Evolutionary conservation across 768 basidiomycete species (phyloP), one percentile per base, ranked within the genome.

Genomic region (Mycena galericulata): DNA sequence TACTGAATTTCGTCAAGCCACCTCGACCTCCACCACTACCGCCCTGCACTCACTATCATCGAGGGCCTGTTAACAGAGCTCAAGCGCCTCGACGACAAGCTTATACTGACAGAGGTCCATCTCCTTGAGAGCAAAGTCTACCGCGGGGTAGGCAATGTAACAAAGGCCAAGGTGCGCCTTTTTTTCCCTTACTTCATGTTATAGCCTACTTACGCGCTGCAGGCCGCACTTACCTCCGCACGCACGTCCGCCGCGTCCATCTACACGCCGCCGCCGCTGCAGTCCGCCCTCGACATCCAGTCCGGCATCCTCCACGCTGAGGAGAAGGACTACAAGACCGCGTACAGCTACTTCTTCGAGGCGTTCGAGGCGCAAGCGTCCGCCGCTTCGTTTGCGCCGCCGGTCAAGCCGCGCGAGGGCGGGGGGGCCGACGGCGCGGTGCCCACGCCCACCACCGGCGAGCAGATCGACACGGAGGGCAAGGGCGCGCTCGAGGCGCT

Each of bases 311-410:
- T 98, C 12, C 95, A 98, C 74, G 96, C 97, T 0, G 97, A 99
- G 73, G 97, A 99, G 75, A 97, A 97, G 76, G 97, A 99, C 80
- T 99, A 98, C 79, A 97, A 89, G 65, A 99, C 97, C 0, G 97
- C 91, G 24, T 98, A 98, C 79, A 96, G 94, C 0, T 99, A 99
- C 82, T 99, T 98, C 81, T 96, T 94, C 73, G 97, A 99, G 80
- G 91, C 96, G 3, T 98, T 99, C 70, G 98, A 99, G 80, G 40
- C 70, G 22, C 70, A 72, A 45, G 70, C 67, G 12, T 68, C 67
- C 30, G 70, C 70, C n/a, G 70, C 70, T 22, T 68, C 70, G 24
- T 72, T 72, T 24, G 59, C 70, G 24, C 59, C 70, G 8, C 36
- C 67, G 10, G 57, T 32, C 1, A 47, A 47, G 46, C 24, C 50